Base-by-base conservation (phyloP, 2,329 filamentous ascomycete genomes). In the Simplicillium aogashimaense region DNA sequence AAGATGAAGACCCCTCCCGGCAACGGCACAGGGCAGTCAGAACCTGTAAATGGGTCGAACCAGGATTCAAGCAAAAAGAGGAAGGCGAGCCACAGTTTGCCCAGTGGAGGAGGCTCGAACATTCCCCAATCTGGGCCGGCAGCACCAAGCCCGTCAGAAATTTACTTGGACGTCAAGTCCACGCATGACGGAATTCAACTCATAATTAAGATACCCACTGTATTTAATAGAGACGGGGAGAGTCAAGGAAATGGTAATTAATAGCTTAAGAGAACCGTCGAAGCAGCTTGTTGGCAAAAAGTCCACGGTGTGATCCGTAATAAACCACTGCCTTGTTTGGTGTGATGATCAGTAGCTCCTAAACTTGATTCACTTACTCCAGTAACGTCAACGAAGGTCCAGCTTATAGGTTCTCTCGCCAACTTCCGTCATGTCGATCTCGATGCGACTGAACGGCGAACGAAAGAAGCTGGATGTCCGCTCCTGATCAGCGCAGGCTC, bases 171-270 rank as follows among this genome's bases (percentile, higher is more conserved):
- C 46, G 70, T 76, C 43, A 73, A 72, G 53, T 75, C 71, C 29
- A 76, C 72, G 4, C 71, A 64, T 32, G 72, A 76, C 40, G 72
- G 72, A 2, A 74, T 76, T 48, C 72, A 76, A 53, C 53, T 76
- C 39, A 74, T 68, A 18, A 74, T 76, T 47, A 69, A 72, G 49
- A 76, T 76, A 43, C 72, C 72, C 17, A 76, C 71, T 2, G 66
- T 74, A 18, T 74, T 76, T 48, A 65, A 66, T 41, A 61, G 57
- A 32, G 50, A 50, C 25, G 32, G 35, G 31, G 25, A 36, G 13
- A 33, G 37, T 36, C 14, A 28, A 9, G 12, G 17, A 34, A n/a
- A n/a, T 28, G 13, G n/a, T n/a, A 38, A 38, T 25, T 25, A 29
- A 30, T 10, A 29, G 30, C 18, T n/a, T 6, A 33, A 25, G 20